These are phyloP conservation scores for Lipomyces kockii DNA, from an alignment of 805 yeast genomes.

Conservation along the genomic window DNA sequence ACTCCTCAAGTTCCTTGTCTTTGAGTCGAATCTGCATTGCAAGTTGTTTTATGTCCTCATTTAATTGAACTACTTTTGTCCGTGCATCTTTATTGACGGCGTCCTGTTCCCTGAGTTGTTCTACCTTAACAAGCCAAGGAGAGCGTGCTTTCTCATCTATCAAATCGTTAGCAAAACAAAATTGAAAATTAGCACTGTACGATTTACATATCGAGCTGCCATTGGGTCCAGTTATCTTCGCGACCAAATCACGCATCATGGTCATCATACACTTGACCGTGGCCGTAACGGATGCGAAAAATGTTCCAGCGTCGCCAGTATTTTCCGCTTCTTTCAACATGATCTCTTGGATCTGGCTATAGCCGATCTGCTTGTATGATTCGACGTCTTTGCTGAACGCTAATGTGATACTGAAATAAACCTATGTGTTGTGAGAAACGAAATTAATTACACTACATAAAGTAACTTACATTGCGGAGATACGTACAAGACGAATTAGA, in stretches of 20 bases:
- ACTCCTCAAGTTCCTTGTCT: conserved; percentile 40
- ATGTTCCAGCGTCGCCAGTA: background rate
- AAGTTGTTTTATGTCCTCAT: conserved; percentile 32
- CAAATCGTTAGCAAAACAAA: background rate
- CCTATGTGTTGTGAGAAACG: background rate
- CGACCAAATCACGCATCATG: conserved; percentile 9
- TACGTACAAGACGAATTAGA: background rate
- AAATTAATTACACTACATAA: background rate
- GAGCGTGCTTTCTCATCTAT: conserved; percentile 10
- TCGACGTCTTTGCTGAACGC: conserved; percentile 7
- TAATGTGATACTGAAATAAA: conserved; percentile 1
- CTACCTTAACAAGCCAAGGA: conserved; percentile 40
- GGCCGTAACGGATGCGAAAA: conserved; percentile 6
- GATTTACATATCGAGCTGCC: background rate
- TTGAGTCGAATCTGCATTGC: conserved; percentile 34
- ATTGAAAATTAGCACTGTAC: background rate
- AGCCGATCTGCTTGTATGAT: conserved; percentile 5
- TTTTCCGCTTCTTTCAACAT: conserved; percentile 12
- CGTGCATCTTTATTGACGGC: conserved; percentile 21
- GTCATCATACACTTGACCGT: background rate
- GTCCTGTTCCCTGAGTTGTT: conserved; percentile 27
- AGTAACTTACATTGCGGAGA: conserved; percentile 7
- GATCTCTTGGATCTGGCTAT: conserved; percentile 17
- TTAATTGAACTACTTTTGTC: conserved; percentile 33
- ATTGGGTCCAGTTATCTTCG: background rate